Conservation (phyloP, 805 yeast species). For the Candida dajiaensis region DNA sequence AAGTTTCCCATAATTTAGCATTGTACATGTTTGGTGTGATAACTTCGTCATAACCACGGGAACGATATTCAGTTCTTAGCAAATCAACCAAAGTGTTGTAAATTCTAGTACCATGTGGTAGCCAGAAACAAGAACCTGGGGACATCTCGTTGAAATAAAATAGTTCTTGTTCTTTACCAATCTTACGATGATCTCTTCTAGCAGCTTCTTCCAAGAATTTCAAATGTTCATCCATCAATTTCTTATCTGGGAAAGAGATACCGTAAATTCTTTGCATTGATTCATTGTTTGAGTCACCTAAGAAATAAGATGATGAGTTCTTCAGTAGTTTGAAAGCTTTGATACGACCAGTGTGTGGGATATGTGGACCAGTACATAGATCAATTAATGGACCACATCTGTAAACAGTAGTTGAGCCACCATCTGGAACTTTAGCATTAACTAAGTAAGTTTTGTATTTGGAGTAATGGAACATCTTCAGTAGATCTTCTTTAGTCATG, state of each 20-base stretch:
- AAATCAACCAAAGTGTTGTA: conserved; percentile 81
- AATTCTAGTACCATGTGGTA: conserved; percentile 98
- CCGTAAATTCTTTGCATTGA: conserved; percentile 97
- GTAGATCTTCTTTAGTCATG: conserved; percentile 83
- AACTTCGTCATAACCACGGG: conserved; percentile 96
- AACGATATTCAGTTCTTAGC: conserved; percentile 78
- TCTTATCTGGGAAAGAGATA: conserved; percentile 97
- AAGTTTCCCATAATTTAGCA: conserved; percentile 95
- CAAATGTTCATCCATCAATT: conserved; percentile 89
- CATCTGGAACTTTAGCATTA: conserved; percentile 87
- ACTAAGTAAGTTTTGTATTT: conserved; percentile 91
- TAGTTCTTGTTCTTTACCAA: conserved; percentile 94
- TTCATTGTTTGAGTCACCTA: conserved; percentile 89
- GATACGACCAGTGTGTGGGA: conserved; percentile 95
- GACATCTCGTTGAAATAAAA: conserved; percentile 94
- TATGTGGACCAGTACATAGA: conserved; percentile 96
- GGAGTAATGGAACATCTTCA: conserved; percentile 92
- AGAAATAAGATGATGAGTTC: conserved; percentile 93
- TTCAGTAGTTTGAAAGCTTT: conserved; percentile 91
- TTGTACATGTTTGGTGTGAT: conserved; percentile 99
- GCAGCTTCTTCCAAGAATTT: conserved; percentile 95
- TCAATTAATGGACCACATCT: conserved; percentile 97
- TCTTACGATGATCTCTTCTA: conserved; percentile 90
- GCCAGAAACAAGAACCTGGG: conserved; percentile 98
- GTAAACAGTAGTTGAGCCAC: conserved; percentile 92